phyloP scores from a whole-genome alignment of 192 early-diverging fungal genomes.

The Gonapodya prolifera region DNA sequence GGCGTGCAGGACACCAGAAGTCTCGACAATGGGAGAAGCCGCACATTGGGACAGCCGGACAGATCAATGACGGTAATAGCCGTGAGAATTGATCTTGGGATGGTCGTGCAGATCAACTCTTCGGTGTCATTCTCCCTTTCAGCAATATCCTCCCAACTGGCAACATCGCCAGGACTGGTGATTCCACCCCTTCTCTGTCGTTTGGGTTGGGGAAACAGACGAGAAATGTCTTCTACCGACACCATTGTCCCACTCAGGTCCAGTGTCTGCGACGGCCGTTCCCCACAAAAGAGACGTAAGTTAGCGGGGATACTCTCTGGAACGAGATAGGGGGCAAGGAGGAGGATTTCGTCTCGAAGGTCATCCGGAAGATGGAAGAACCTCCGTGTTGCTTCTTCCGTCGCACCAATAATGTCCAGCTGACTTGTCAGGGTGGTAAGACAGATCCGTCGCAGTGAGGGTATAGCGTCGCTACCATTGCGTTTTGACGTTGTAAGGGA shows the following conservation, averaged over 20 bases:
- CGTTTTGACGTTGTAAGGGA: neutral
- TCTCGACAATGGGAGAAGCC: neutral
- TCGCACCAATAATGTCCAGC: neutral
- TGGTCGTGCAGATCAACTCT: neutral
- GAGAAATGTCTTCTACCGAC: neutral
- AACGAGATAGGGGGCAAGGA: neutral
- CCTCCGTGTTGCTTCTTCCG: neutral
- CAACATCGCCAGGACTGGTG: neutral
- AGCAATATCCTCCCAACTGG: neutral
- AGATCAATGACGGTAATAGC: neutral
- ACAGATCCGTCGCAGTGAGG: neutral
- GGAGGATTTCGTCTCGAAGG: neutral
- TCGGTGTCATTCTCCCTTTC: neutral
- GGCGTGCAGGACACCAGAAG: neutral
- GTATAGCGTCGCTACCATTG: neutral
- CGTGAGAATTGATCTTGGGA: neutral
- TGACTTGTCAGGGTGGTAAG: neutral
- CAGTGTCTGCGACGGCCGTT: neutral
- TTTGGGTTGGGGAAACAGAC: neutral
- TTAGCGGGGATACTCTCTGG: neutral
- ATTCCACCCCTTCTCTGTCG: too few species aligned
- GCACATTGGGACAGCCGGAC: neutral
- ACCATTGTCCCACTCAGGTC: neutral
- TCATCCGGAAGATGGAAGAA: neutral
- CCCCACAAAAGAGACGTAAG: neutral